phyloP scores from a whole-genome alignment of 768 basidiomycete genomes.

The Leccinum disarticulatum region DNA sequence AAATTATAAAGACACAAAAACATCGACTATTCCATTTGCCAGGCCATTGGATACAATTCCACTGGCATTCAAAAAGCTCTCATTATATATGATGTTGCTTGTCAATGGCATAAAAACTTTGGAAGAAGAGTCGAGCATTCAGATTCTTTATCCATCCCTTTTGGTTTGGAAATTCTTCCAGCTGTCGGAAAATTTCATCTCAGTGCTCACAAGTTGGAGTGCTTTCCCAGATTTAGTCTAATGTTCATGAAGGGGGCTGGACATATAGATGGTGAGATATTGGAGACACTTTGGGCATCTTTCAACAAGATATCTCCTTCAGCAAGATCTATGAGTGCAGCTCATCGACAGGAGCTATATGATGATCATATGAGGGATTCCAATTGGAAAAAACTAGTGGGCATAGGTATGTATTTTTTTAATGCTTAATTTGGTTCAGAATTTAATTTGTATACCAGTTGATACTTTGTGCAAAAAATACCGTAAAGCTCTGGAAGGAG shows the following conservation, averaged over 20 bases:
- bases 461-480: background rate
- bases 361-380: conserved; percentile 5
- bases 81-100: conserved; percentile 33
- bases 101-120: conserved; percentile 26
- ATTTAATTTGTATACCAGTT: background rate
- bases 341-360: conserved; percentile 26
- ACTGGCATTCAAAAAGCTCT: background rate
- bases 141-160: background rate
- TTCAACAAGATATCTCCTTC: conserved; percentile 30
- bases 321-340: conserved; percentile 20
- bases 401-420: background rate
- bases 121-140: background rate
- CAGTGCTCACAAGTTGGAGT: conserved; percentile 27
- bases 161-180: conserved; percentile 4
- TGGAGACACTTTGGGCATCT: conserved; percentile 35
- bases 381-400: conserved; percentile 3
- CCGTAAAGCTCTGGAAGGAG: background rate
- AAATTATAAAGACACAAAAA: conserved; percentile 27
- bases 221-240: conserved; percentile 23
- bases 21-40: conserved; percentile 28
- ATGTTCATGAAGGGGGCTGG: conserved; percentile 25
- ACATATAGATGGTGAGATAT: conserved; percentile 32
- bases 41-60: conserved; percentile 15
- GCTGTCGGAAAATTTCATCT: conserved; percentile 33
- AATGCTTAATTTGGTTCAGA: background rate